Conservation (phyloP, 2,329 filamentous ascomycete genomes). For the Alternaria viburni region DNA sequence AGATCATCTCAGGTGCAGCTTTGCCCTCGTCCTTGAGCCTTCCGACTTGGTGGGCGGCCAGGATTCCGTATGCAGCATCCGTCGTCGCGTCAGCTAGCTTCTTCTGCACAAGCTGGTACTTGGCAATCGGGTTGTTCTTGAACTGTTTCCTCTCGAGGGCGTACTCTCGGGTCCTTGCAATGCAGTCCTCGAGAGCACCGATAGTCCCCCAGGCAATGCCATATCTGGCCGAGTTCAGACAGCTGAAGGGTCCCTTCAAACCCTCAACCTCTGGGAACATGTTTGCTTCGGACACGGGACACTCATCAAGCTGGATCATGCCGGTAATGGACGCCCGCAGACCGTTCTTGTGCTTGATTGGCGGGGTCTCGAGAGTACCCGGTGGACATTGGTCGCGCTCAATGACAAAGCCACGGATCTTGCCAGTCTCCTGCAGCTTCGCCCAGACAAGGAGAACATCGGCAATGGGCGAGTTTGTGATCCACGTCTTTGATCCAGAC, state of each 20-base stretch:
- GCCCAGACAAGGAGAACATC: slow-evolving; percentile 91
- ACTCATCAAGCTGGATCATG: slow-evolving; percentile 95
- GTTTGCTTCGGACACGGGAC: slow-evolving; percentile 85
- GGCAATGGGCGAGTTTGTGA: slow-evolving; percentile 90
- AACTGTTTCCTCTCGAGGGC: slow-evolving; percentile 95
- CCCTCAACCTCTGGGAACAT: slow-evolving; percentile 94
- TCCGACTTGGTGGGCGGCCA: slow-evolving; percentile 89
- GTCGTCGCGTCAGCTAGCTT: slow-evolving; percentile 93
- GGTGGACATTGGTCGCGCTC: slow-evolving; percentile 84
- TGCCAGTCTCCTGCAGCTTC: slow-evolving; percentile 86
- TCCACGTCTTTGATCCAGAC: slow-evolving; percentile 90
- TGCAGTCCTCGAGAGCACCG: slow-evolving; percentile 91
- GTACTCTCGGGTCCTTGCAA: slow-evolving; percentile 80
- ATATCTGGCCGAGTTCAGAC: slow-evolving; percentile 90
- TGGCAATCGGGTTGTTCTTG: slow-evolving; percentile 91
- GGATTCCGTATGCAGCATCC: slow-evolving; percentile 88
- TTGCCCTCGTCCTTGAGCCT: slow-evolving; percentile 91
- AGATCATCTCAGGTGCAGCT: slow-evolving; percentile 92
- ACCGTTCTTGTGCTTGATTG: slow-evolving; percentile 94
- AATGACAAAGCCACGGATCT: slow-evolving; percentile 91
- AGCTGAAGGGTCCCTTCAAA: slow-evolving; percentile 86
- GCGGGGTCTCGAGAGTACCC: slow-evolving; percentile 87
- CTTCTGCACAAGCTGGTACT: slow-evolving; percentile 97
- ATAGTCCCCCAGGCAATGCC: slow-evolving; percentile 95
- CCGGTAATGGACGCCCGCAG: slow-evolving; percentile 92